Evolutionary conservation across 2,329 filamentous ascomycete species (phyloP).

Genomic region (Xylaria sp.): DNA sequence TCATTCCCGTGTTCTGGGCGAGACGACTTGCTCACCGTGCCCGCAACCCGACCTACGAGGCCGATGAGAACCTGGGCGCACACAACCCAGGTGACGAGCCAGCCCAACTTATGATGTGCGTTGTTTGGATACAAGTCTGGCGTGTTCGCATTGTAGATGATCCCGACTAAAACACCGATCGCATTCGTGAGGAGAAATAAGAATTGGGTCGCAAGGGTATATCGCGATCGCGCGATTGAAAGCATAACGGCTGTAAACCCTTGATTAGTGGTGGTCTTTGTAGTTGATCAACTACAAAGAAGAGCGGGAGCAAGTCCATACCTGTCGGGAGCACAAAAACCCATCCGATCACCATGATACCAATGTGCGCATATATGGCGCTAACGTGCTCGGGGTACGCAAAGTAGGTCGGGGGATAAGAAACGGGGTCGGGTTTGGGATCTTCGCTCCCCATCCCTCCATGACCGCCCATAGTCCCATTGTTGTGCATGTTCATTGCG

Average conservation of each 20-base stretch:
- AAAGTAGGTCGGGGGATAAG: slow-evolving; percentile 54
- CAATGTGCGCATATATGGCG: slow-evolving; percentile 67
- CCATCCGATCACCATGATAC: slow-evolving; percentile 75
- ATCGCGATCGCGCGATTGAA: slow-evolving; percentile 81
- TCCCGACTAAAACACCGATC: slow-evolving; percentile 70
- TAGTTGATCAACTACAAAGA: too few species aligned
- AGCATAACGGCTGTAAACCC: slow-evolving; percentile 77
- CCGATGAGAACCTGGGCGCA: slow-evolving; percentile 76
- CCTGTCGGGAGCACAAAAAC: slow-evolving; percentile 74
- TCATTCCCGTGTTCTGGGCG: slow-evolving; percentile 42
- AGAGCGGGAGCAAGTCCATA: slow-evolving; percentile 48
- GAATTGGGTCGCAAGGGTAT: slow-evolving; percentile 75
- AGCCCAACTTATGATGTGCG: slow-evolving; percentile 88
- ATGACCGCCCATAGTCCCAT: slow-evolving; percentile 44
- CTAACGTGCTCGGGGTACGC: slow-evolving; percentile 51
- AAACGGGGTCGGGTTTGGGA: slow-evolving; percentile 43
- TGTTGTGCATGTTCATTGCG: slow-evolving; percentile 43
- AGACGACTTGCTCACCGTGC: slow-evolving; percentile 49
- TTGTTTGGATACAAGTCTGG: slow-evolving; percentile 89
- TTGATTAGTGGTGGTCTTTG: slow-evolving; percentile 30
- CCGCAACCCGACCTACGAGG: slow-evolving; percentile 69
- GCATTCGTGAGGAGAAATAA: slow-evolving; percentile 72
- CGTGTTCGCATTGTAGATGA: slow-evolving; percentile 81
- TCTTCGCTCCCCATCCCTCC: slow-evolving; percentile 45
- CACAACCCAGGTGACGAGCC: slow-evolving; percentile 80